These are phyloP conservation scores for Globisporangium apiculatum DNA, from an alignment of 352 stramenopile genomes.

Conservation along the genomic window DNA sequence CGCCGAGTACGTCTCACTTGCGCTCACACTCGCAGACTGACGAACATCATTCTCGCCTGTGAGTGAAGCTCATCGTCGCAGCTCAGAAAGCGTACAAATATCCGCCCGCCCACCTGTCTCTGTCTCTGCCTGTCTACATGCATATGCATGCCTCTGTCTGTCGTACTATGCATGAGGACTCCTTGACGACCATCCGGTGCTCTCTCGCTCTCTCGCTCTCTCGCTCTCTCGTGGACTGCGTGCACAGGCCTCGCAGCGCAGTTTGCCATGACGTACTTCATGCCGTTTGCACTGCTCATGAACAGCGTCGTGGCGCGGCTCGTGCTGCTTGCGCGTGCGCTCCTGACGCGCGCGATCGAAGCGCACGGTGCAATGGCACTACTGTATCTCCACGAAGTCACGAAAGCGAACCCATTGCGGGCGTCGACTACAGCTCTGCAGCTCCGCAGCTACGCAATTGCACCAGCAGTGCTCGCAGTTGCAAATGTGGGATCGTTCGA, in stretches of 20 bases:
- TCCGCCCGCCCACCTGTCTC: not conserved
- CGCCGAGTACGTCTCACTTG: not conserved
- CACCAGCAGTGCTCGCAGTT: conserved; percentile 32
- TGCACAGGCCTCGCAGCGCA: conserved; percentile 45
- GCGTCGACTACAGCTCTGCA: conserved; percentile 65
- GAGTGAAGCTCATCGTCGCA: conserved; percentile 29
- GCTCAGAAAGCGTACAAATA: conserved; percentile 78
- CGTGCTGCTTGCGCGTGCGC: conserved; percentile 44
- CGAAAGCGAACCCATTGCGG: conserved; percentile 74
- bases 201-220: not conserved
- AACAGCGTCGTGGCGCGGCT: conserved; percentile 72
- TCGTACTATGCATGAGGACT: not conserved
- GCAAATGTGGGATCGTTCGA: conserved; percentile 25
- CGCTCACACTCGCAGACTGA: too few relatives aligned
- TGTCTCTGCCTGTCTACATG: conserved; percentile 4
- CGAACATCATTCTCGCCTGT: too few relatives aligned
- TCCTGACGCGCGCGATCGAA: conserved; percentile 57
- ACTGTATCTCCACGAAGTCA: conserved; percentile 74
- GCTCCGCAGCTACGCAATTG: conserved; percentile 57
- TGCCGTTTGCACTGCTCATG: conserved; percentile 74
- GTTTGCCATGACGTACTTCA: conserved; percentile 85
- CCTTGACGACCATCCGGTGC: conserved; percentile 8
- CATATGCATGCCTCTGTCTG: not conserved
- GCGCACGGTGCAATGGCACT: conserved; percentile 59
- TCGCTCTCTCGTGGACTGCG: not conserved